These are phyloP conservation scores for Chaetomium tenue DNA, from an alignment of 495 filamentous ascomycete species.

Conservation along the genomic window DNA sequence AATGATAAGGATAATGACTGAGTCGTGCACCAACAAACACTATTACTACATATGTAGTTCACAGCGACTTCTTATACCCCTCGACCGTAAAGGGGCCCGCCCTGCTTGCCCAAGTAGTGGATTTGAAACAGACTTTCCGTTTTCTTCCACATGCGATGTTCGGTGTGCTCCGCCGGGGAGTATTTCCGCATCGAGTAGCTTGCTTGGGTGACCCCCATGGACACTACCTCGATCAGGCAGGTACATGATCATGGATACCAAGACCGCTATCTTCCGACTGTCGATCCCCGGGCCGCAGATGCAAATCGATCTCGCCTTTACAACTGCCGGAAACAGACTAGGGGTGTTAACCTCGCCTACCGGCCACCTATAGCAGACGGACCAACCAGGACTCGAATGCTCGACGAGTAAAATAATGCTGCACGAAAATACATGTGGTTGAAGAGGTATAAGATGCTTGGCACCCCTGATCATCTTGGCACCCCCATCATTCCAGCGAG, in stretches of 20 bases:
- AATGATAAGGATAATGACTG: too few species aligned
- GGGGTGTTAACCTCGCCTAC: neutral
- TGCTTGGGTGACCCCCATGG: neutral
- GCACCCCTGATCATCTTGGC: too few species aligned
- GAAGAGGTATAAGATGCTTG: too few species aligned
- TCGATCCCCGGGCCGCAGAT: neutral
- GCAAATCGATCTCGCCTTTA: neutral
- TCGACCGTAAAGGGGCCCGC: neutral
- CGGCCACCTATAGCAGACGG: neutral
- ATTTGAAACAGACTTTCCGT: neutral
- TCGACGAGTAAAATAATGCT: neutral
- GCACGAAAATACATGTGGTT: too few species aligned
- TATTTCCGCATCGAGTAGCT: slow-evolving; percentile 17
- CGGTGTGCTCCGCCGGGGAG: slow-evolving; percentile 3
- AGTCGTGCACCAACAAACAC: neutral
- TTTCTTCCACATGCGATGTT: neutral
- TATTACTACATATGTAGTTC: neutral
- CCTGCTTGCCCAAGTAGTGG: neutral
- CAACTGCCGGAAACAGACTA: slow-evolving; percentile 21
- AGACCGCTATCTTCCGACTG: neutral
- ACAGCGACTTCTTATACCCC: neutral
- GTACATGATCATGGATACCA: neutral
- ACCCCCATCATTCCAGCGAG: too few species aligned
- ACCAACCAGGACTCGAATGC: neutral
- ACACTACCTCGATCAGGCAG: slow-evolving; percentile 12